phyloP scores from a whole-genome alignment of 192 early-diverging fungal genomes.

The Mortierella alpina region DNA sequence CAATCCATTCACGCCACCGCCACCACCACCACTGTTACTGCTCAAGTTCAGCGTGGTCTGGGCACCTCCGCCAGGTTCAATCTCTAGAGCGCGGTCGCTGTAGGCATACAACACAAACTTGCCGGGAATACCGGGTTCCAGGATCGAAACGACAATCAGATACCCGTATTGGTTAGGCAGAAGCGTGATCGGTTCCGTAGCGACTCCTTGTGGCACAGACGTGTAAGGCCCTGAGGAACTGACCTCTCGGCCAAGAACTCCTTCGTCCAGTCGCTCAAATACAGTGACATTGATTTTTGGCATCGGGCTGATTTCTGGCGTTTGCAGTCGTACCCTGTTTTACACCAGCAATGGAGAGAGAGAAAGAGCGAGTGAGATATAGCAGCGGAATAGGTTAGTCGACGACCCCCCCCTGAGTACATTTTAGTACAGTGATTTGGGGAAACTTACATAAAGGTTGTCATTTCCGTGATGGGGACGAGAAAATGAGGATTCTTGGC shows the following conservation, averaged over 20 bases:
- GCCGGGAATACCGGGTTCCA: conserved; percentile 57
- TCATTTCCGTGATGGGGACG: conserved; percentile 66
- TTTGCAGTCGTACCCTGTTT: conserved; percentile 73
- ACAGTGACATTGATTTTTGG: conserved; percentile 78
- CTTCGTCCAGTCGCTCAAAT: conserved; percentile 65
- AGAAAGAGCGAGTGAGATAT: neutral
- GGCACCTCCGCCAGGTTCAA: conserved; percentile 41
- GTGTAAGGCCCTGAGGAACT: conserved; percentile 69
- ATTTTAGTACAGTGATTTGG: neutral
- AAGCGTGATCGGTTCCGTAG: conserved; percentile 58
- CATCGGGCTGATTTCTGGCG: conserved; percentile 69
- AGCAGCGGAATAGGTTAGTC: neutral
- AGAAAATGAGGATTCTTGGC: conserved; percentile 76
- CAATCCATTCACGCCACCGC: neutral
- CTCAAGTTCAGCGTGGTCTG: conserved; percentile 11
- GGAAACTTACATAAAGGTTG: conserved; percentile 63
- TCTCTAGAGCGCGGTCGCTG: conserved; percentile 62
- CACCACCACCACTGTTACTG: neutral
- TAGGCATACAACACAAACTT: conserved; percentile 61
- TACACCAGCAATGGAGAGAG: neutral
- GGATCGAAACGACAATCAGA: conserved; percentile 61
- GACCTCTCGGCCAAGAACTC: conserved; percentile 63
- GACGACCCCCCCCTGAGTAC: neutral
- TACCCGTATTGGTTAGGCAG: conserved; percentile 64
- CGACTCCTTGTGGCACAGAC: conserved; percentile 56